Conservation (phyloP, 2,329 filamentous ascomycete species). For the Calcarisporium arbuscula region DNA sequence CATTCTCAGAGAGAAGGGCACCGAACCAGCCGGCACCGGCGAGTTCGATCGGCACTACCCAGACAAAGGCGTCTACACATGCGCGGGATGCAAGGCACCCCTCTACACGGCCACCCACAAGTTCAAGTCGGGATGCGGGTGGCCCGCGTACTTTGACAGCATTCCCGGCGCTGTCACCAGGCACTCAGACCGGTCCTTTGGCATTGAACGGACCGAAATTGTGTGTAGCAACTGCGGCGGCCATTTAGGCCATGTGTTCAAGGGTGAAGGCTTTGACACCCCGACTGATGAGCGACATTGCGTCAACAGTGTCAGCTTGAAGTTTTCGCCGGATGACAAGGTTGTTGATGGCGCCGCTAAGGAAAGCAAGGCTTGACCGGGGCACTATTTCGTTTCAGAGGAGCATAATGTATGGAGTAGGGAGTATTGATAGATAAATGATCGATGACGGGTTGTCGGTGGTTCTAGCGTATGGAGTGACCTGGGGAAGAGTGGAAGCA, state of each 20-base stretch:
- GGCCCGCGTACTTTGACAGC: conserved; percentile 96
- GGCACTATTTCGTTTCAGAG: no score
- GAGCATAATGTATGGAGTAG: no score
- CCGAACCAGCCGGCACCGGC: conserved; percentile 73
- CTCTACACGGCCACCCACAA: conserved; percentile 93
- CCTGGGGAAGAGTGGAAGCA: neutral
- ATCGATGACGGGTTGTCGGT: no score
- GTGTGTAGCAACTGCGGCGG: conserved; percentile 92
- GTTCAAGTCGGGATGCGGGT: conserved; percentile 93
- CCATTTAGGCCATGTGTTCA: conserved; percentile 90
- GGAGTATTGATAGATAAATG: no score
- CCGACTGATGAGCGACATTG: conserved; percentile 96
- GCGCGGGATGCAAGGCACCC: conserved; percentile 78
- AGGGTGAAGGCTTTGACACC: conserved; percentile 76
- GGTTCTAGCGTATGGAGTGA: no score
- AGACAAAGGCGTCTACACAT: conserved; percentile 71
- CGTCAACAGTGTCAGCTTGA: conserved; percentile 88
- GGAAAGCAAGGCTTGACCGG: conserved; percentile 32
- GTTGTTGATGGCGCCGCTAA: conserved; percentile 23
- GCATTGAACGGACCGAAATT: conserved; percentile 88
- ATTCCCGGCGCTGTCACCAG: conserved; percentile 84
- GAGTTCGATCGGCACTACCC: conserved; percentile 85
- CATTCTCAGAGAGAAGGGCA: conserved; percentile 85
- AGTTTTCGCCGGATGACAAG: conserved; percentile 65
- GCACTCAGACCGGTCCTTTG: conserved; percentile 68